Conservation (phyloP, 768 basidiomycete genomes). For the Naganishia antarctica region DNA sequence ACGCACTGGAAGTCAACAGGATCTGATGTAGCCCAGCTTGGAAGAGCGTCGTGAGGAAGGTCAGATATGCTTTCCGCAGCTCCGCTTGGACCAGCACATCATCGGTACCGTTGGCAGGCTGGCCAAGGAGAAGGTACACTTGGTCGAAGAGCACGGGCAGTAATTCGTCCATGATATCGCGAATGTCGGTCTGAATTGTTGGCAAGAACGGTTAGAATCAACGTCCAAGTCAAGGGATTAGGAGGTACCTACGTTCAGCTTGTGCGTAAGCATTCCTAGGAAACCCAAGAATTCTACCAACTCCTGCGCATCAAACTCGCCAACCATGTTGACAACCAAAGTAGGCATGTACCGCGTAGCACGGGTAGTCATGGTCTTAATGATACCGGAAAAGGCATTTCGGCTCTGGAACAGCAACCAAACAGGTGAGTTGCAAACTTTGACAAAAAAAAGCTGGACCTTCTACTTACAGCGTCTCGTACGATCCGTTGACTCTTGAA, state of each 20-base stretch:
- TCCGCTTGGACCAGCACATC: conserved; percentile 71
- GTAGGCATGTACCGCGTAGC: conserved; percentile 82
- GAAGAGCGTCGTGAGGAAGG: conserved; percentile 73
- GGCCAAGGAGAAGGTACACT: conserved; percentile 70
- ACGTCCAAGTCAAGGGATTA: not conserved
- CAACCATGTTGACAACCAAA: conserved; percentile 82
- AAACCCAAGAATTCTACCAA: conserved; percentile 94
- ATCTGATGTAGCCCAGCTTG: conserved; percentile 72
- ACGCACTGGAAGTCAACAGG: conserved; percentile 79
- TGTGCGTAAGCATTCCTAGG: conserved; percentile 82
- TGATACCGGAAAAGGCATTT: conserved; percentile 85
- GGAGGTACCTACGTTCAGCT: conserved; percentile 65
- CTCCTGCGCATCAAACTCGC: conserved; percentile 86
- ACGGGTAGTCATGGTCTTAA: conserved; percentile 79
- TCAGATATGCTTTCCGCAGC: conserved; percentile 83
- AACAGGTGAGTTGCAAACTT: not conserved
- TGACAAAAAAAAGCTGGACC: not conserved
- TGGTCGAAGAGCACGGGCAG: conserved; percentile 79
- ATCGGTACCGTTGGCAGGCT: conserved; percentile 78
- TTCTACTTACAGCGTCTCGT: conserved; percentile 81
- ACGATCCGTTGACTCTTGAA: conserved; percentile 83
- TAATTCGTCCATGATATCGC: conserved; percentile 81
- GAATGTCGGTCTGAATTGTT: conserved; percentile 70
- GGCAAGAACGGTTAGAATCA: not conserved
- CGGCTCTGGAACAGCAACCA: conserved; percentile 60